Evolutionary conservation across 2,329 filamentous ascomycete genomes (phyloP), one percentile per base, ranked within the genome.

Genomic region (Pezicula carpinea): DNA sequence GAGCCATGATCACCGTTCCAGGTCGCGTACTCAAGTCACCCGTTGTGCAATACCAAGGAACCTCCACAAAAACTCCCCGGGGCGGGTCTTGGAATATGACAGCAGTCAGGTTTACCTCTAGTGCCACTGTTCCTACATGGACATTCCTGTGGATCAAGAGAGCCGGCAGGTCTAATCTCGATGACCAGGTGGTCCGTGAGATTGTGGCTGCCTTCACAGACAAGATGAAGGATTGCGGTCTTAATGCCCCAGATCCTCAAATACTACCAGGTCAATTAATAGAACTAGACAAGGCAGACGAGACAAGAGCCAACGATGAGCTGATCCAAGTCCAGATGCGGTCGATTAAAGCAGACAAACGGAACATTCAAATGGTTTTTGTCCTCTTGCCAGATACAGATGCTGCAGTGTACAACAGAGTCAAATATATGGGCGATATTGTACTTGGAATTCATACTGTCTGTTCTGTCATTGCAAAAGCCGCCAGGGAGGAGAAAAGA

Each of bases 41-140:
- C 0, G 56, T 54, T 0, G 64, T 93, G 17, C 59, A 66, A 1
- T 95, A 93, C 57, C 52, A 60, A 48, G 22, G 22, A 23, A 54
- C 32, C 2, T 64, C 52, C 7, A 53, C 51, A 18, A 51, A 74
- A 5, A 60, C 40, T 1, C 67, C 76, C 0, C 52, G 44, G 1
- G 66, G 68, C 11, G 85, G 82, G 0, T 71, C 74, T 1, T 91
- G 86, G 87, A 88, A 89, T 56, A 75, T 90, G 69, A 64, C 51
- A 0, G 60, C 67, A 0, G 70, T 78, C 11, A 74, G 71, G 49
- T 81, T 89, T 34, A 64, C 68, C 7, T 75, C 67, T 43, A 54
- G 74, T 0, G 76, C 77, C 0, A 58, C 23, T 5, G 74, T 82
- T 32, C 54, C 59, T 0, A 66, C 61, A 1, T 83, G 79, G 74